phyloP scores from a whole-genome alignment of 768 basidiomycete species.

The Tricholoma bakamatsutake region DNA sequence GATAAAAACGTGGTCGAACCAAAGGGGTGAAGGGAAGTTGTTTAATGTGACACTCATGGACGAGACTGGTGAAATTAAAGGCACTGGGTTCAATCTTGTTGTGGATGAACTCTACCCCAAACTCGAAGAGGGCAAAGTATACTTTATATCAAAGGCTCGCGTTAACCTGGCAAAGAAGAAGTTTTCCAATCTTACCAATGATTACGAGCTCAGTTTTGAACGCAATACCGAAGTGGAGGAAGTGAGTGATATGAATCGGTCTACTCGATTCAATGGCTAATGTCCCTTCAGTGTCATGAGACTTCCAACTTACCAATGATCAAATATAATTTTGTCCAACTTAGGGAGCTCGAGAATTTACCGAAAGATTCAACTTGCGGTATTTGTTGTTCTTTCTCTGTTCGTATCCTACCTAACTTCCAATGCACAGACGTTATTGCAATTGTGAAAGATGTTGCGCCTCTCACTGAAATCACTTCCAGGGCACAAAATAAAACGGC shows the following conservation, averaged over 20 bases:
- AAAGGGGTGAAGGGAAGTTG: conserved; percentile 88
- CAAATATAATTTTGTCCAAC: conserved; percentile 75
- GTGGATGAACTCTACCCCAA: conserved; percentile 82
- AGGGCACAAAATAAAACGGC: conserved; percentile 70
- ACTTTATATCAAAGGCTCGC: conserved; percentile 83
- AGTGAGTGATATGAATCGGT: conserved; percentile 32
- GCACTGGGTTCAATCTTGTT: conserved; percentile 82
- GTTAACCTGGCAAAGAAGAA: conserved; percentile 97
- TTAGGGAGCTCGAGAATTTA: conserved; percentile 55
- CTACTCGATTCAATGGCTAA: conserved; percentile 4
- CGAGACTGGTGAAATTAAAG: conserved; percentile 88
- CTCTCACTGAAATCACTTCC: conserved; percentile 65
- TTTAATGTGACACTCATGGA: conserved; percentile 95
- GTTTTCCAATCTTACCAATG: conserved; percentile 84
- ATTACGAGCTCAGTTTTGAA: conserved; percentile 90
- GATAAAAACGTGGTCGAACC: conserved; percentile 84
- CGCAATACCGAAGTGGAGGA: conserved; percentile 81
- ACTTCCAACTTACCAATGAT: conserved; percentile 68
- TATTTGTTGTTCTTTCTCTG: conserved; percentile 29
- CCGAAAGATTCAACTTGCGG: conserved; percentile 83
- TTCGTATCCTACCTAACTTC: conserved; percentile 6
- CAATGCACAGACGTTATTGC: conserved; percentile 71
- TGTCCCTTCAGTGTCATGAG: conserved; percentile 66
- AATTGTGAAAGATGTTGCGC: conserved; percentile 73
- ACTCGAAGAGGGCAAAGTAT: conserved; percentile 89